Evolutionary conservation across 176 grass and related monocot genomes (phyloP).

Genomic region (Dendrocalamus sinicus): DNA sequence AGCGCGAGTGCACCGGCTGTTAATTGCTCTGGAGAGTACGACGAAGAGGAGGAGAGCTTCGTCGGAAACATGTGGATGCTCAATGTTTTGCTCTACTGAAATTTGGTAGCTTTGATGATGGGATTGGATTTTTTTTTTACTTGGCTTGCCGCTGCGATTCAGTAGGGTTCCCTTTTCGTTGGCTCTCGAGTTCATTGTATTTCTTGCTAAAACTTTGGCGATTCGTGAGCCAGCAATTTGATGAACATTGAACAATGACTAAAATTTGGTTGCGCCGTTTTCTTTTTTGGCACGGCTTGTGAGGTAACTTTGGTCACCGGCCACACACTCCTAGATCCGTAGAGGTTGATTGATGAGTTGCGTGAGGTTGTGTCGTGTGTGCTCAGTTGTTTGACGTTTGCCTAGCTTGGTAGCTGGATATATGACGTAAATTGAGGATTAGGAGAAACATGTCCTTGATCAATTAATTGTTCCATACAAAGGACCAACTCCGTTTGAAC

Average conservation of each 20-base stretch:
- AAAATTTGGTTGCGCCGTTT: too few species aligned
- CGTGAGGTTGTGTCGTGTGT: not conserved
- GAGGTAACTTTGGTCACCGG: too few species aligned
- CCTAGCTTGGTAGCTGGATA: not conserved
- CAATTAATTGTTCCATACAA: not conserved
- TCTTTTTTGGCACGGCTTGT: too few species aligned
- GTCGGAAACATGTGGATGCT: too few species aligned
- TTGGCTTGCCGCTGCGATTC: not conserved
- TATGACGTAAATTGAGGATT: not conserved
- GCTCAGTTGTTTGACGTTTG: not conserved
- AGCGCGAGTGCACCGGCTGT: too few species aligned
- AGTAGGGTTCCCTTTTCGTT: not conserved
- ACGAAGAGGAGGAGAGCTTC: too few species aligned
- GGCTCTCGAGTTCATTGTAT: too few species aligned
- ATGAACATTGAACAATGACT: not conserved
- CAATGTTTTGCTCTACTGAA: not conserved
- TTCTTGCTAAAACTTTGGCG: not conserved
- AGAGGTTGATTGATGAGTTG: not conserved
- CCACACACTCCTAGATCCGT: not conserved
- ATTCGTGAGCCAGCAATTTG: not conserved
- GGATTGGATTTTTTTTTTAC: not conserved
- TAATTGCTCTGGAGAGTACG: too few species aligned
- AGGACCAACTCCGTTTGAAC: not conserved
- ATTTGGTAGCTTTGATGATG: not conserved
- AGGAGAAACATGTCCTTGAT: not conserved